Conservation (phyloP, 2,329 filamentous ascomycete species). For the Talaromyces islandicus region DNA sequence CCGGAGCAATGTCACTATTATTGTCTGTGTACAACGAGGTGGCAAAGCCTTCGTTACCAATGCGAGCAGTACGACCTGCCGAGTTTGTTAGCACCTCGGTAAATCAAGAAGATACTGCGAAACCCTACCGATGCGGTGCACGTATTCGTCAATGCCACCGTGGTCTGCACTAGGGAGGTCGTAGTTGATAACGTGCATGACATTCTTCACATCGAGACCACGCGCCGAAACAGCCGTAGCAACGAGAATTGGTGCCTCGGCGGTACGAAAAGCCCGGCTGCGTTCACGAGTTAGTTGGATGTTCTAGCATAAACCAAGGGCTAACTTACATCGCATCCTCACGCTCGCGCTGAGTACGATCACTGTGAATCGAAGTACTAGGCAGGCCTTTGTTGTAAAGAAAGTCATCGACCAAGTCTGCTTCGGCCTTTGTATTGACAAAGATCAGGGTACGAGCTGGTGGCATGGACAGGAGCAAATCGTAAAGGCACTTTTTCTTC, state of each 20-base stretch:
- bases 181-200: slow-evolving; percentile 90
- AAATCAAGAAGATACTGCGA: not conserved
- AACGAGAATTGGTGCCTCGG: slow-evolving; percentile 70
- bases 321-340: slow-evolving; percentile 74
- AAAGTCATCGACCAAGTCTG: slow-evolving; percentile 82
- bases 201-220: slow-evolving; percentile 80
- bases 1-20: slow-evolving; percentile 65
- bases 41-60: slow-evolving; percentile 78
- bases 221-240: slow-evolving; percentile 82
- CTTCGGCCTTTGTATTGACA: slow-evolving; percentile 71
- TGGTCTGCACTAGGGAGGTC: slow-evolving; percentile 69
- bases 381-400: slow-evolving; percentile 75
- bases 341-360: slow-evolving; percentile 82
- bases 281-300: not conserved
- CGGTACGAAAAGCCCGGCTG: slow-evolving; percentile 69
- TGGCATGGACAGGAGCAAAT: slow-evolving; percentile 63
- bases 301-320: not conserved
- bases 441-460: slow-evolving; percentile 83
- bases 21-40: slow-evolving; percentile 82
- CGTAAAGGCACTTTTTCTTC: slow-evolving; percentile 67
- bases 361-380: slow-evolving; percentile 79
- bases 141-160: slow-evolving; percentile 90
- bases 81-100: not conserved
- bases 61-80: slow-evolving; percentile 82
- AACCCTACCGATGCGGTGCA: slow-evolving; percentile 77